Percentiles rank a stretch among this genome's conserved stretches.
Conservation (phyloP, 2,329 filamentous ascomycete species). For the Paecilomyces sp. region DNA sequence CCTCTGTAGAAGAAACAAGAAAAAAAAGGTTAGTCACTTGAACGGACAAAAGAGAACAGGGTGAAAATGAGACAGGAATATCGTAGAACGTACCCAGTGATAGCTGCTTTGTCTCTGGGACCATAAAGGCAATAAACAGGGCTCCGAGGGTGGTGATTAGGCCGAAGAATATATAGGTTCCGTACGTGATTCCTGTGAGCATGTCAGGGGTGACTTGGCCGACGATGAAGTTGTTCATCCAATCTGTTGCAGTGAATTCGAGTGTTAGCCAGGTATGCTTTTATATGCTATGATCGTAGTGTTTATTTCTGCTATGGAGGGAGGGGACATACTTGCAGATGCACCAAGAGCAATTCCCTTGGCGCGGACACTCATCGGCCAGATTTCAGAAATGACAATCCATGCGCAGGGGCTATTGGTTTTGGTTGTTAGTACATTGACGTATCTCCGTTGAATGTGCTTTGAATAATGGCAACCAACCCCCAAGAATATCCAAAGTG, state of each 20-base stretch:
- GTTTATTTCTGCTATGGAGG: constrained; percentile 1
- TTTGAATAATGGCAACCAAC: constrained; percentile 1
- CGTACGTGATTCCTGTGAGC: constrained; percentile 57
- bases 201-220: constrained; percentile 65
- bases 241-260: constrained; percentile 6
- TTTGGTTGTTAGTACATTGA: background rate
- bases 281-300: background rate
- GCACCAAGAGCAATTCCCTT: constrained; percentile 66
- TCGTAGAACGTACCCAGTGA: constrained; percentile 21
- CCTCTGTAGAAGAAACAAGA: constrained; percentile 27
- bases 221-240: constrained; percentile 56
- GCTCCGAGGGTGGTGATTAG: constrained; percentile 29
- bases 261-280: background rate
- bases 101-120: constrained; percentile 46
- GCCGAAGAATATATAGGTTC: constrained; percentile 43
- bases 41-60: background rate
- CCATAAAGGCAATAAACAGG: constrained; percentile 29
- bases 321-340: constrained; percentile 38
- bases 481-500: constrained; percentile 70
- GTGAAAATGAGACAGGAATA: background rate
- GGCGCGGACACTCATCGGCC: constrained; percentile 61
- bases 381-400: constrained; percentile 70
- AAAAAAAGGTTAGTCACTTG: constrained; percentile 1
- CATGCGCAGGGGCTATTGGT: constrained; percentile 53
- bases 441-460: background rate